phyloP scores from a whole-genome alignment of 2,329 filamentous ascomycete species.

The Blumeriella jaapii region DNA sequence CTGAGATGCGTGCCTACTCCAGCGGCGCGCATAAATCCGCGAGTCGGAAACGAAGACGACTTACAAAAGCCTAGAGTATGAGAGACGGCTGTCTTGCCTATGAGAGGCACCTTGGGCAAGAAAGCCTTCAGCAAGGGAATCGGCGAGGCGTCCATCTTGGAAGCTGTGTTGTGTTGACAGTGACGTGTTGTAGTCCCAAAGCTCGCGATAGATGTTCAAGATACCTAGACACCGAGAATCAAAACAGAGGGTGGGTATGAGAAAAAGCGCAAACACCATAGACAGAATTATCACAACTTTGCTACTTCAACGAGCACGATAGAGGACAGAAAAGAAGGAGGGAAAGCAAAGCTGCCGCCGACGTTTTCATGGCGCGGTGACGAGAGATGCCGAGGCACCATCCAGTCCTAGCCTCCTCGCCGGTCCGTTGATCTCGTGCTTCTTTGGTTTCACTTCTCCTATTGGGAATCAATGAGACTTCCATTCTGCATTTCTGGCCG shows the following conservation, averaged over 20 bases:
- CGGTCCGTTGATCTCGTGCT: not conserved
- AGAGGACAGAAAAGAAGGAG: not conserved
- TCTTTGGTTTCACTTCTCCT: not conserved
- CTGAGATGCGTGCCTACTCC: not conserved
- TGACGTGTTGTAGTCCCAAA: slow-evolving; percentile 1
- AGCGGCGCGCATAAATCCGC: not conserved
- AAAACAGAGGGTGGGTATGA: not conserved
- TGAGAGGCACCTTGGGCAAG: slow-evolving; percentile 46
- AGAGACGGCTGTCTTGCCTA: slow-evolving; percentile 48
- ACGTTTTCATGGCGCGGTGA: not conserved
- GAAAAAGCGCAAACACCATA: not conserved
- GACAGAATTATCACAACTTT: too few relatives aligned
- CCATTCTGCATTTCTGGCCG: slow-evolving; percentile 12
- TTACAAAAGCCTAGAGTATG: slow-evolving; percentile 51
- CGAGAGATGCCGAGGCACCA: slow-evolving; percentile 12
- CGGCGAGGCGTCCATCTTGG: slow-evolving; percentile 17
- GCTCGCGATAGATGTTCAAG: not conserved
- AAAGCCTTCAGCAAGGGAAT: slow-evolving; percentile 19
- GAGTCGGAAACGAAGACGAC: not conserved
- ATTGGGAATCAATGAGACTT: not conserved
- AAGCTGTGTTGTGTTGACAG: not conserved
- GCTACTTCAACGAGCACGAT: not conserved
- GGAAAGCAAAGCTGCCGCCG: too few relatives aligned
- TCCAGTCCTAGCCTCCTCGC: slow-evolving; percentile 5
- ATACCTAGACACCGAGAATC: not conserved